phyloP scores from a whole-genome alignment of 805 yeast species.

The Groenewaldozyma salmanticensis region DNA sequence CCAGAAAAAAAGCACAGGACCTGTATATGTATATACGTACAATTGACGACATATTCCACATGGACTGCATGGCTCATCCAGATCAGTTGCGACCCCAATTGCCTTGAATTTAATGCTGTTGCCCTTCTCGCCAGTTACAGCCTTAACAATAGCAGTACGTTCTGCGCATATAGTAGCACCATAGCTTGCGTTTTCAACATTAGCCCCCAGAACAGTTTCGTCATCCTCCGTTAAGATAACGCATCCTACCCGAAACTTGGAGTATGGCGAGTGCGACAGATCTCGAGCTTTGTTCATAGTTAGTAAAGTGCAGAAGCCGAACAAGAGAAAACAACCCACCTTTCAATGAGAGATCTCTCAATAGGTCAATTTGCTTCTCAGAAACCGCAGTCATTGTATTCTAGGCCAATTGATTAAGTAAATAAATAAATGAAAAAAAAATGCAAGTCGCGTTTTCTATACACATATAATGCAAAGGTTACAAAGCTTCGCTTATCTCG shows the following conservation, averaged over 20 bases:
- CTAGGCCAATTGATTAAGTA: too few species aligned
- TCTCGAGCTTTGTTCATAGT: conserved; percentile 31
- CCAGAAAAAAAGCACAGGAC: too few species aligned
- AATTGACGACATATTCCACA: conserved; percentile 94
- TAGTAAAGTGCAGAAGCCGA: background rate
- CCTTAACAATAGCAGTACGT: conserved; percentile 51
- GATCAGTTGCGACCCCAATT: conserved; percentile 59
- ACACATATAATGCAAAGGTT: too few species aligned
- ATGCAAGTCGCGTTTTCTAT: too few species aligned
- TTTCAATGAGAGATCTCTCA: conserved; percentile 9
- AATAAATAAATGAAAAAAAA: too few species aligned
- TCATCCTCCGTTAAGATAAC: conserved; percentile 47
- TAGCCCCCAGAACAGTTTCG: conserved; percentile 58
- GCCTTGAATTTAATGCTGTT: conserved; percentile 35
- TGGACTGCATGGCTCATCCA: conserved; percentile 56
- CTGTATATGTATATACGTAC: conserved; percentile 15
- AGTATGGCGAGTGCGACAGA: conserved; percentile 61
- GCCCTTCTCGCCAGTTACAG: conserved; percentile 31
- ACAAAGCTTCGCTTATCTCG: too few species aligned
- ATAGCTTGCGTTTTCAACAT: conserved; percentile 88
- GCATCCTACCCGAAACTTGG: conserved; percentile 80
- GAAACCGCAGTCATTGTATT: too few species aligned
- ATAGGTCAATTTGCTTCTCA: conserved; percentile 4
- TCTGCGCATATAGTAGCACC: conserved; percentile 75
- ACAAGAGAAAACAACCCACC: background rate